A percentile compares a stretch with the other conserved stretches of the same genome.
Conservation (phyloP, 2,329 filamentous ascomycete genomes). For the Cladosporium sp. region DNA sequence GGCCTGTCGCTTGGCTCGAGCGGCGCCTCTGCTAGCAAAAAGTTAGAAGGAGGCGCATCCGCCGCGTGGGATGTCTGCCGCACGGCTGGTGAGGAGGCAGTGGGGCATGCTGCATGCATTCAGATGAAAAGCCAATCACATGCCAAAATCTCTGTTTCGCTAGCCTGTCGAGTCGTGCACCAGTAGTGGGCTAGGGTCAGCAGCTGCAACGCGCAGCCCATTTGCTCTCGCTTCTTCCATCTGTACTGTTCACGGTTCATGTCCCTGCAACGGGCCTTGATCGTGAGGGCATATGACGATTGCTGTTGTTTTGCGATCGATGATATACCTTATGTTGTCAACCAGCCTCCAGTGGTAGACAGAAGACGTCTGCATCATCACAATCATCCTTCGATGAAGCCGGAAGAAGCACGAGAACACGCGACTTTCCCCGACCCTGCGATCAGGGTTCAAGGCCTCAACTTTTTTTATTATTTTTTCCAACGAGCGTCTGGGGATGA, state of each 20-base stretch:
- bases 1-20: constrained; percentile 8
- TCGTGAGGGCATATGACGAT: not conserved
- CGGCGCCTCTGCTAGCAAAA: constrained; percentile 7
- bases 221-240: not conserved
- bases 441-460: constrained; percentile 2
- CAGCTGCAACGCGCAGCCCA: constrained; percentile 1
- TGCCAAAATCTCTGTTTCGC: constrained; percentile 3
- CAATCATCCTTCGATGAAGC: too few species aligned
- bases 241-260: not conserved
- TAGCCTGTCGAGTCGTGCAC: constrained; percentile 9
- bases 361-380: too few species aligned
- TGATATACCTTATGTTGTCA: not conserved
- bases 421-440: not conserved
- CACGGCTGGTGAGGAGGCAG: constrained; percentile 10
- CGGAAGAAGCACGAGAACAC: too few species aligned
- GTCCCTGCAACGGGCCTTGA: not conserved
- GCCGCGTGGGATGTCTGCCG: constrained; percentile 12
- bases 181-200: constrained; percentile 2
- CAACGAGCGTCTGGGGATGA: constrained; percentile 8
- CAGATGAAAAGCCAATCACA: constrained; percentile 10
- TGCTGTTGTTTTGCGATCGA: not conserved
- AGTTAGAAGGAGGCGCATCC: constrained; percentile 4
- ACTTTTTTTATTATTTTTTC: constrained; percentile 5
- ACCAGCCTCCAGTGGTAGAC: too few species aligned
- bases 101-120: constrained; percentile 6